These are phyloP conservation scores for Aspergillus ellipticus DNA, from an alignment of 495 filamentous ascomycete species.

Conservation along the genomic window DNA sequence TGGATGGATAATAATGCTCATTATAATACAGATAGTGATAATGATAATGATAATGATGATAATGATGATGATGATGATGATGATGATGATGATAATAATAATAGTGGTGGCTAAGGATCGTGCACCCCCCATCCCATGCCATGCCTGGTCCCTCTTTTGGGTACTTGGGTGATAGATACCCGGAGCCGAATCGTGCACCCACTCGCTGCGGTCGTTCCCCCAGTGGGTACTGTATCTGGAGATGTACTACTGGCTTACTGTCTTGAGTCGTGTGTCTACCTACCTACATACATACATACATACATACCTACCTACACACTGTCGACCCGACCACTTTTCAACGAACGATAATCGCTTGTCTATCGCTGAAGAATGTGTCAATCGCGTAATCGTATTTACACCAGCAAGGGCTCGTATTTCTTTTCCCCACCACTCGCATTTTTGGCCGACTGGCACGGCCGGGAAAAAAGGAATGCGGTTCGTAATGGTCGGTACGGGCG, in stretches of 20 bases:
- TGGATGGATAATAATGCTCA: not conserved
- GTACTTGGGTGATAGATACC: not conserved
- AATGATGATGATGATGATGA: not conserved
- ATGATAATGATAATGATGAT: not conserved
- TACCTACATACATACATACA: too few relatives aligned
- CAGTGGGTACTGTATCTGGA: not conserved
- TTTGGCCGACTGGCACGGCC: not conserved
- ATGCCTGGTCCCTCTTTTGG: not conserved
- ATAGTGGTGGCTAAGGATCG: too few relatives aligned
- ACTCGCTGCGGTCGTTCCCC: not conserved
- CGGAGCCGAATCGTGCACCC: not conserved
- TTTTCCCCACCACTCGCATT: not conserved
- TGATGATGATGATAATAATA: too few relatives aligned
- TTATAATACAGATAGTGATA: not conserved
- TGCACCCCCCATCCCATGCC: not conserved
- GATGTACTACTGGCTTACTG: not conserved
- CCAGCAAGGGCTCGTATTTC: slow-evolving; percentile 5
- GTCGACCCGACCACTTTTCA: too few relatives aligned
- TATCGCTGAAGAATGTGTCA: slow-evolving; percentile 2
- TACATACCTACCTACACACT: too few relatives aligned
- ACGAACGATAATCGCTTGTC: too few relatives aligned
- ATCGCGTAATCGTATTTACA: not conserved
- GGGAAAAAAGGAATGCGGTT: slow-evolving; percentile 1
- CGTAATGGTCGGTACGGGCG: not conserved
- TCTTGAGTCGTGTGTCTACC: not conserved